Conservation (phyloP, 305 asterid species). For the Fraxinus floribunda region DNA sequence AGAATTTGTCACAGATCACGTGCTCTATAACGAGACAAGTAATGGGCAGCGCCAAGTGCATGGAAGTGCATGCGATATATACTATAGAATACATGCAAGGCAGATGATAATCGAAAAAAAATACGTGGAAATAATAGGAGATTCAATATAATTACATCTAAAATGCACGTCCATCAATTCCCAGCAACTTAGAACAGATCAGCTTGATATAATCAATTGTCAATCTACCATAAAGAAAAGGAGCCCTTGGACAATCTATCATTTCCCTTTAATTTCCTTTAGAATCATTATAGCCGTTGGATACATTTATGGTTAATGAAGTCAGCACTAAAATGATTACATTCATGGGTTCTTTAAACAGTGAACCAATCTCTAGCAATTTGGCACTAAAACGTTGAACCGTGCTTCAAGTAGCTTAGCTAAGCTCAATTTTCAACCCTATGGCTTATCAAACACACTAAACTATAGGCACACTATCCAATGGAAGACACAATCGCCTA, state of each 20-base stretch:
- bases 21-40: background rate
- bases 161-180: conserved; percentile 1
- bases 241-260: background rate
- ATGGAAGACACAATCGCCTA: background rate
- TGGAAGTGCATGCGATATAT: background rate
- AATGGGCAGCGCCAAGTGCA: background rate
- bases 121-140: too few species aligned
- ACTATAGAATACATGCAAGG: background rate
- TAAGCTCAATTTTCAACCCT: too few species aligned
- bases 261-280: background rate
- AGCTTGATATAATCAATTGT: background rate
- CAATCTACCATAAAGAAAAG: conserved; percentile 3
- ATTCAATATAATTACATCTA: background rate
- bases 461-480: too few species aligned
- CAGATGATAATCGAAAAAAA: background rate
- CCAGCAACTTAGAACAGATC: background rate
- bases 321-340: background rate
- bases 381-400: background rate
- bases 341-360: background rate
- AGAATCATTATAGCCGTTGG: background rate
- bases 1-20: conserved; percentile 1
- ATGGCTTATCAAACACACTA: too few species aligned
- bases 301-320: background rate
- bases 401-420: background rate
- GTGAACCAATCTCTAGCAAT: background rate